These are phyloP conservation scores for Silybum marianum DNA, from an alignment of 129 eudicot species.

Conservation along the genomic window DNA sequence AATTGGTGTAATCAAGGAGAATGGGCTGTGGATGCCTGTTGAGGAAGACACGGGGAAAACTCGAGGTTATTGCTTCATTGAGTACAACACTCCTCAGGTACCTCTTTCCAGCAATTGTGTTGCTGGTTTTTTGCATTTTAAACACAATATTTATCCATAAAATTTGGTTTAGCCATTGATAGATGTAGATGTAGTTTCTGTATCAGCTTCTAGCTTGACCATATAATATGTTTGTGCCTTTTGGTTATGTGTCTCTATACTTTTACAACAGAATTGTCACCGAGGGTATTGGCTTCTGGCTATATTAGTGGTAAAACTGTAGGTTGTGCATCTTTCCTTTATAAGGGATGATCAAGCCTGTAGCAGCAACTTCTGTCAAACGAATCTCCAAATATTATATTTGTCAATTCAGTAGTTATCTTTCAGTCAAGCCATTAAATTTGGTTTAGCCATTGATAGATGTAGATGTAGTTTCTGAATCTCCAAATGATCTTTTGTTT, in stretches of 20 bases:
- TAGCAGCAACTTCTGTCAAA: not conserved
- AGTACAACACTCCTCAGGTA: conserved; percentile 30
- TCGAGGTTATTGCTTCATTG: conserved; percentile 35
- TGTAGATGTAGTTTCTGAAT: not conserved
- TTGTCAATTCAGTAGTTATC: not conserved
- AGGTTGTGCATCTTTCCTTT: not conserved
- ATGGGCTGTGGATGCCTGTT: conserved; percentile 39
- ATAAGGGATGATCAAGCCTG: not conserved
- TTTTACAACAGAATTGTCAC: not conserved
- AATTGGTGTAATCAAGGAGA: conserved; percentile 30
- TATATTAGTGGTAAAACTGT: not conserved
- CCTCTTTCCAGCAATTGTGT: not conserved
- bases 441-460: not conserved
- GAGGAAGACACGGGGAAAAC: conserved; percentile 31
- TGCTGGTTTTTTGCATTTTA: not conserved
- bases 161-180: not conserved
- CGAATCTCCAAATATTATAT: not conserved
- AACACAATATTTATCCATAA: not conserved
- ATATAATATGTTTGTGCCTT: not conserved
- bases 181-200: not conserved
- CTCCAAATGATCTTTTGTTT: not conserved
- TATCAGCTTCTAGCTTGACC: not conserved
- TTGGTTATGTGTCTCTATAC: not conserved
- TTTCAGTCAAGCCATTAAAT: not conserved
- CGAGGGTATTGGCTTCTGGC: not conserved